Evolutionary conservation across 2,329 filamentous ascomycete species (phyloP), one percentile per base, ranked within the genome.

Genomic region (Neopestalotiopsis sp.): DNA sequence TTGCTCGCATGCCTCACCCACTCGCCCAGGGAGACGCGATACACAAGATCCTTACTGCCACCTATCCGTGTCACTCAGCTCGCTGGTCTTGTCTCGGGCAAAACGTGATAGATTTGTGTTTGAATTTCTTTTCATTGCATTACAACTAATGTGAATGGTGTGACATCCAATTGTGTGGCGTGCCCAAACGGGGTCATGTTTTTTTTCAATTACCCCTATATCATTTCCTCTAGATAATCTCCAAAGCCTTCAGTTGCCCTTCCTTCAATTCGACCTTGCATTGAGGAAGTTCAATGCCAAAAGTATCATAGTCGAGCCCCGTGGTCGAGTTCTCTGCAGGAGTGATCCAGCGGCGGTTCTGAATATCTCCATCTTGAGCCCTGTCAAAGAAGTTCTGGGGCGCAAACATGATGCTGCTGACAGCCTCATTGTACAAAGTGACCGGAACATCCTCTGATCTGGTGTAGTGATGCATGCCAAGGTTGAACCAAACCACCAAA

Each of bases 401-500:
- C 71, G 79, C 79, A 67, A 83, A 77, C 66, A 79, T 75, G 61
- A 84, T 73, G 30, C 78, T 66, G 32, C 78, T 80, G 40, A 84
- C 81, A 2, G 82, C 82, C 28, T 80, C 78, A 7, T 78, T 81
- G 67, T 76, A 77, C 67, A 79, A 61, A 12, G 77, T 79, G 58
- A 76, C 75, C n/a, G 77, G 77, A 1, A 82, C 69, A 65, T 82
- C 80, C 70, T 80, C 79, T 45, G 78, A 56, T 28, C 63, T 24
- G 13, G 63, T 66, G 30, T 56, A 66, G 63, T 66, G 63, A 40
- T 87, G 85, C 76, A 84, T 84, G 59, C 84, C 84, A 9, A 87
- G 75, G 72, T 87, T 87, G 72, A 87, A 82, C 79, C 84, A 87
- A 4, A 85, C 69, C 2, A 86, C 83, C 4, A 82, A 66, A 68